Conservation (phyloP, 305 asterid species). For the Fraxinus angustifolia region DNA sequence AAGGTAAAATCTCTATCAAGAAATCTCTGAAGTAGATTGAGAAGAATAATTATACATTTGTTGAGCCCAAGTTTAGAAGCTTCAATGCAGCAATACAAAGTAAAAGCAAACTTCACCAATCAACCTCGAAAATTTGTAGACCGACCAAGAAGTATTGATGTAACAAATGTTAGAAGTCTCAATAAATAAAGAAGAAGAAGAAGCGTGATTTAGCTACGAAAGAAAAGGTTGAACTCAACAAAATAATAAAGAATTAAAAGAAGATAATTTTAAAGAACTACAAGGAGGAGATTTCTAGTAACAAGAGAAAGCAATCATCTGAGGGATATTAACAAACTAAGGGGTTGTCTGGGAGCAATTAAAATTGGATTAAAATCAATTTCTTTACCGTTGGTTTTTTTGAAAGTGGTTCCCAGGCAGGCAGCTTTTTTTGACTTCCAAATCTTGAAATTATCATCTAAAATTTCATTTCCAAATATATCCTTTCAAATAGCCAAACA, state of each 20-base stretch:
- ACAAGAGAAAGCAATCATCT: neutral
- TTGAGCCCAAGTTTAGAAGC: neutral
- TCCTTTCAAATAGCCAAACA: too few species aligned
- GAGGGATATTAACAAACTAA: too few species aligned
- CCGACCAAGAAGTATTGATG: neutral
- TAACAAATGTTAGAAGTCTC: neutral
- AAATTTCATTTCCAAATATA: too few species aligned
- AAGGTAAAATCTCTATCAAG: neutral
- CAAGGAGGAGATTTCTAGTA: neutral
- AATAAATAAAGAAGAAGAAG: neutral
- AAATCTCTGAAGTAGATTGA: neutral
- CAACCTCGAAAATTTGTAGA: neutral
- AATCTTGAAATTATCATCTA: too few species aligned
- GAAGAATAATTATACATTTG: neutral
- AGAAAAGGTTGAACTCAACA: neutral
- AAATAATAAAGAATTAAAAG: too few species aligned
- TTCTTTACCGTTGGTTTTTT: too few species aligned
- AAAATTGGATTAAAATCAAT: too few species aligned
- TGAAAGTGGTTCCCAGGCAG: too few species aligned
- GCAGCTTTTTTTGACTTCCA: too few species aligned
- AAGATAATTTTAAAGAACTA: neutral
- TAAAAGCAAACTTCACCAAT: neutral
- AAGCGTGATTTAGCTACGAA: neutral
- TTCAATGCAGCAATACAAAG: neutral
- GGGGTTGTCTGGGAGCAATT: too few species aligned